phyloP scores from a whole-genome alignment of 208 protist species.

The Crithidia sp. region DNA sequence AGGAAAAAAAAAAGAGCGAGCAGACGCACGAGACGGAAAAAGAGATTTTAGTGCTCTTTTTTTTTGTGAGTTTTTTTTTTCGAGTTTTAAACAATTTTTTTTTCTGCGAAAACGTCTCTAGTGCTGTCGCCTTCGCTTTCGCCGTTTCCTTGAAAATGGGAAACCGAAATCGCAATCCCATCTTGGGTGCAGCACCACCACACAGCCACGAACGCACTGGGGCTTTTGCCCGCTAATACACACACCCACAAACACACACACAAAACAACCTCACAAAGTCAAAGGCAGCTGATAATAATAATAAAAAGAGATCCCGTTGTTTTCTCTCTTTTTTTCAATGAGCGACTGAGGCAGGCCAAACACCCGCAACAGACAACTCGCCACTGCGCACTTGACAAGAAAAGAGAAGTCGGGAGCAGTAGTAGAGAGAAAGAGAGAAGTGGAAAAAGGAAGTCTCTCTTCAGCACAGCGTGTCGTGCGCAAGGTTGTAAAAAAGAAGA shows the following conservation, averaged over 20 bases:
- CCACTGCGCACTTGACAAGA: too few species aligned
- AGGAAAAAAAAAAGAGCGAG: neutral
- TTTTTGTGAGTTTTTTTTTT: neutral
- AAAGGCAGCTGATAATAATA: too few species aligned
- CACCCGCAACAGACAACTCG: too few species aligned
- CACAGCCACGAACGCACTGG: too few species aligned
- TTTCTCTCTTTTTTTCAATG: too few species aligned
- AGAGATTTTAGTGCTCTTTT: slow-evolving; percentile 22
- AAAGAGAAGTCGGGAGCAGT: neutral
- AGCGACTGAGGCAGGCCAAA: too few species aligned
- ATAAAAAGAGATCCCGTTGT: too few species aligned
- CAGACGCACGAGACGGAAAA: neutral
- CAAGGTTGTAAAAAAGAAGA: neutral
- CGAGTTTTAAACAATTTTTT: neutral
- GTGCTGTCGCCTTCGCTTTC: neutral
- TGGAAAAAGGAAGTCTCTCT: neutral
- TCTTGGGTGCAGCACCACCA: too few species aligned
- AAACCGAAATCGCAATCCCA: too few species aligned
- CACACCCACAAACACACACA: neutral
- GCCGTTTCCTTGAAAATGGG: slow-evolving; percentile 2
- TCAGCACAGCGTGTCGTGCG: too few species aligned
- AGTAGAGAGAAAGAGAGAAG: neutral
- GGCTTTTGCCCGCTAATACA: neutral
- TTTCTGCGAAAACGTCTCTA: slow-evolving; percentile 7
- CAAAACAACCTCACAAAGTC: neutral